Evolutionary conservation across 139 green algal species (phyloP).

Genomic region (Micractinium conductrix): DNA sequence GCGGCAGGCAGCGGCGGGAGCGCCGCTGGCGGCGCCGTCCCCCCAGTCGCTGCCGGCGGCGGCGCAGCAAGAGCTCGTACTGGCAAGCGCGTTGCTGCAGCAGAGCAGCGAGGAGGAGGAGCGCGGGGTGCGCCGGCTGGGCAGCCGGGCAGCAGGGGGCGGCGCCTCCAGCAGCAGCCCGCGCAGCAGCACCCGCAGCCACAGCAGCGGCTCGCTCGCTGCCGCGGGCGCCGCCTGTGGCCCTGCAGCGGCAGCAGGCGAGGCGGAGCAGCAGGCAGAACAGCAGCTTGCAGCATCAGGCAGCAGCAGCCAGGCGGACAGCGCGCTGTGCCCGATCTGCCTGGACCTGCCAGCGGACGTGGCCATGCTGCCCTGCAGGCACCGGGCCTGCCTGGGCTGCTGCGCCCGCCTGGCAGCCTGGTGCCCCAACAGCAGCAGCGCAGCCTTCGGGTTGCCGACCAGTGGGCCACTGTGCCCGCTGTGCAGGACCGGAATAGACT

Average conservation of each 20-base stretch:
- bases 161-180: neutral
- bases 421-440: constrained; percentile 1
- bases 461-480: constrained; percentile 27
- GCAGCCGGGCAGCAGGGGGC: too few species aligned
- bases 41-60: neutral
- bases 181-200: neutral
- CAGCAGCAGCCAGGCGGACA: neutral
- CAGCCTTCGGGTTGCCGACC: constrained; percentile 8
- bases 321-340: constrained; percentile 1
- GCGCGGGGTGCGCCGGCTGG: too few species aligned
- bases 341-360: constrained; percentile 15
- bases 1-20: neutral
- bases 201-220: neutral
- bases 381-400: constrained; percentile 22
- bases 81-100: neutral
- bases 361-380: neutral
- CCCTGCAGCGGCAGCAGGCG: neutral
- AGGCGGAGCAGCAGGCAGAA: neutral
- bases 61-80: neutral
- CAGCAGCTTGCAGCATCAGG: neutral
- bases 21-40: neutral
- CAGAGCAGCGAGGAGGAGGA: neutral
- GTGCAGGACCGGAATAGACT: constrained; percentile 15
- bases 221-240: neutral
- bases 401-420: constrained; percentile 4